These are phyloP conservation scores for Quercus glauca DNA, from an alignment of 306 rosid genomes.

Conservation along the genomic window DNA sequence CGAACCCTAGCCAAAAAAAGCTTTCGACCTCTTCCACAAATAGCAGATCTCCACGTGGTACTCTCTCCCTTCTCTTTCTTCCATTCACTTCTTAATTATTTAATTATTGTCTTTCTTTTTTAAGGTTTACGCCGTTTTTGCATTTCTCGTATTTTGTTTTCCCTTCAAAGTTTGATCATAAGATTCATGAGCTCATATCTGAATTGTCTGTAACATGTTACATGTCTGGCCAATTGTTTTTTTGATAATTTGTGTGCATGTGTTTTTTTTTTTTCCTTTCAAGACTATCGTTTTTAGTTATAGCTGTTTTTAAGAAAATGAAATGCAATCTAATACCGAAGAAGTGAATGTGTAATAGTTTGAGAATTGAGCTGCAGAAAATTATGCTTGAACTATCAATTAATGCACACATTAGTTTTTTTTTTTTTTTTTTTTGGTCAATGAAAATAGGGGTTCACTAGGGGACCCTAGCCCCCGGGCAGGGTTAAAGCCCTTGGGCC, in stretches of 20 bases:
- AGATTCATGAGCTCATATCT: background rate
- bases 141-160: background rate
- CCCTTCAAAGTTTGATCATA: background rate
- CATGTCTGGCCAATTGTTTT: too few relatives aligned
- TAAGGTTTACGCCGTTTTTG: background rate
- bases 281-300: too few relatives aligned
- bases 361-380: background rate
- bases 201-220: too few relatives aligned
- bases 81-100: background rate
- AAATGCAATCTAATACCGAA: background rate
- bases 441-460: too few relatives aligned
- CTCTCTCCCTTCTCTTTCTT: background rate
- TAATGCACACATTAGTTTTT: background rate
- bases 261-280: too few relatives aligned
- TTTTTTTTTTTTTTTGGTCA: too few relatives aligned
- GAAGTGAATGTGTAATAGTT: background rate
- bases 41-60: slow-evolving; percentile 10
- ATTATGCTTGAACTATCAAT: background rate
- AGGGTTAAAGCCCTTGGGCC: too few relatives aligned
- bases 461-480: too few relatives aligned
- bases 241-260: too few relatives aligned
- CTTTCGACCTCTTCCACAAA: background rate
- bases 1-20: slow-evolving; percentile 1
- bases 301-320: background rate
- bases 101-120: too few relatives aligned